Evolutionary conservation across 306 rosid genomes (phyloP).

Genomic region (Fagus sylvatica): DNA sequence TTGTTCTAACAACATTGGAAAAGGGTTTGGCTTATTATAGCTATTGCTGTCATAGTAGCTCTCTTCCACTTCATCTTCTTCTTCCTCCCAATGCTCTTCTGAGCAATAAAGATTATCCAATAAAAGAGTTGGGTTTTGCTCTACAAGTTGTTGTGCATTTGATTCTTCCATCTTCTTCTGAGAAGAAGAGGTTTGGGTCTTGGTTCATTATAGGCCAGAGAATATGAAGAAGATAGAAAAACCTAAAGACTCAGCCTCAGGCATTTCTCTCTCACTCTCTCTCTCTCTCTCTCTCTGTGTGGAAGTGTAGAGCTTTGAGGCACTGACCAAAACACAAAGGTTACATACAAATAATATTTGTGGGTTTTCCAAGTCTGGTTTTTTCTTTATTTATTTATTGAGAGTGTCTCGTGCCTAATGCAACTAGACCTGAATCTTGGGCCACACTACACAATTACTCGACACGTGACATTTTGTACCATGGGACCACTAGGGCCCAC

Average conservation of each 20-base stretch:
- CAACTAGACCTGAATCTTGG: conserved; percentile 47
- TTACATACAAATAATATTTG: conserved; percentile 24
- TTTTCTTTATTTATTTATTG: neutral
- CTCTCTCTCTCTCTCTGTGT: conserved; percentile 4
- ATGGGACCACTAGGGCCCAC: neutral
- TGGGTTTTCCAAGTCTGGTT: conserved; percentile 7
- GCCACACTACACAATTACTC: conserved; percentile 50
- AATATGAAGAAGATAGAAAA: neutral
- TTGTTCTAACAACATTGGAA: conserved; percentile 40
- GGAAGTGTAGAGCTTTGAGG: neutral
- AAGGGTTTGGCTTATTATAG: conserved; percentile 14
- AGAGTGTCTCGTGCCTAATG: conserved; percentile 21
- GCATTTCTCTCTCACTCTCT: conserved; percentile 21
- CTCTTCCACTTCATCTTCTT: conserved; percentile 25
- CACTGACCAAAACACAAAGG: neutral
- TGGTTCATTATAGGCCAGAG: conserved; percentile 37
- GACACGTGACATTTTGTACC: conserved; percentile 64
- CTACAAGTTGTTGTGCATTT: conserved; percentile 9
- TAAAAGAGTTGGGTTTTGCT: conserved; percentile 30
- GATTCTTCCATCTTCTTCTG: conserved; percentile 41
- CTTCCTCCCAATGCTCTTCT: conserved; percentile 63
- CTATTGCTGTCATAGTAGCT: neutral
- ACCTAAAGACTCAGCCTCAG: conserved; percentile 15
- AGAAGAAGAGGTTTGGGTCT: conserved; percentile 39
- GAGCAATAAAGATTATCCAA: conserved; percentile 73